Evolutionary conservation across 2,329 filamentous ascomycete species (phyloP), one percentile per base, ranked within the genome.

Genomic region (Xylaria sp.): DNA sequence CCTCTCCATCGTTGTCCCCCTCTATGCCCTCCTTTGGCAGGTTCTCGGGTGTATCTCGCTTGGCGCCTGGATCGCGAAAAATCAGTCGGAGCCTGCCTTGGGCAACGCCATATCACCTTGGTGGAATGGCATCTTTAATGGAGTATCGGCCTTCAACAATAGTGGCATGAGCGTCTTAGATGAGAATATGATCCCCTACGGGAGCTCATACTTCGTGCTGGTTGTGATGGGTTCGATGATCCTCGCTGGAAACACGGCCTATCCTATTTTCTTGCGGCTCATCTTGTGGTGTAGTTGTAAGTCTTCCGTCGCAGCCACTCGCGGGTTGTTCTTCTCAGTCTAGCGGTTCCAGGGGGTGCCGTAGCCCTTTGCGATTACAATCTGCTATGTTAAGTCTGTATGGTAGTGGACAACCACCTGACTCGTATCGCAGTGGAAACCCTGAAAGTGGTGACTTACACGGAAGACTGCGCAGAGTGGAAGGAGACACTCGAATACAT

Each of bases 41-140:
- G 55, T 79, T 7, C 57, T 80, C 6, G 75, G 76, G 7, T 71
- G 69, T 48, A 60, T 81, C 5, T 73, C 71, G 6, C 69, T 80
- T 37, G 86, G 82, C 8, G 83, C 82, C 16, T 89, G 83, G 76
- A 81, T 88, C 49, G 76, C 76, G 16, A 68, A 74, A 53, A 77
- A 86, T 57, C 76, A 77, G 40, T 72, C 82, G 1, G 71, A 72
- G 7, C 72, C 76, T 3, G 76, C 84, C 1, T 65, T 71, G 2
- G 70, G 67, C 4, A 87, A 89, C 65, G 83, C 80, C 11, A 76
- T 86, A 49, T 82, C 84, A 53, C 82, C 86, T 29, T 88, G 83
- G 83, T 89, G 86, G 86, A 74, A 84, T 2, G 86, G 86, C 39
- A 79, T 84, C 41, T 90, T 89, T 71, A 85, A 87, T 56, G 83